A percentile compares a stretch with the other conserved stretches of the same genome.
phyloP scores from a whole-genome alignment of 306 rosid genomes.

The Quercus bicolor region DNA sequence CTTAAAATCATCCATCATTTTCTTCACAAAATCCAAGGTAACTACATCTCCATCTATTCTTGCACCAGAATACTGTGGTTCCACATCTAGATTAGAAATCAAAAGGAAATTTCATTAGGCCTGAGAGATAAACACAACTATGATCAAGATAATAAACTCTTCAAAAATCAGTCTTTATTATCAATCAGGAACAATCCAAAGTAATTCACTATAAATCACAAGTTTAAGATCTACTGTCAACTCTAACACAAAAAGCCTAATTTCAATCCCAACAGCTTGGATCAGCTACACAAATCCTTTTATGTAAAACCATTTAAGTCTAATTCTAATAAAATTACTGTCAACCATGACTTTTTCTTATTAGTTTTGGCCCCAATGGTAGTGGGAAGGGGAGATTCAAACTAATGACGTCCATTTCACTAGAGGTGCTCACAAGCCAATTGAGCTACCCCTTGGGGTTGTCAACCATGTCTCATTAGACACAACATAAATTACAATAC shows the following conservation, averaged over 20 bases:
- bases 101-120: constrained; percentile 23
- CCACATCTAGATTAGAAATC: constrained; percentile 71
- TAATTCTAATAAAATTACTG: neutral
- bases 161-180: neutral
- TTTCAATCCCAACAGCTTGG: neutral
- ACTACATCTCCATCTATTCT: constrained; percentile 90
- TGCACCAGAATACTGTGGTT: constrained; percentile 88
- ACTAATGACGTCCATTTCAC: too few species aligned
- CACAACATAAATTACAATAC: neutral
- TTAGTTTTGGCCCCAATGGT: too few species aligned
- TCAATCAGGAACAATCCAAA: neutral
- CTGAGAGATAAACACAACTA: constrained; percentile 19
- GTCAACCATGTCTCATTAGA: neutral
- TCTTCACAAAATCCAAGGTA: constrained; percentile 87
- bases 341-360: neutral
- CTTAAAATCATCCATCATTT: constrained; percentile 97
- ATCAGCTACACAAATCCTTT: neutral
- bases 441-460: too few species aligned
- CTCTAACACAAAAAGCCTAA: neutral
- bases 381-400: too few species aligned
- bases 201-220: constrained; percentile 1
- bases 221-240: neutral
- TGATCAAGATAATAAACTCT: neutral
- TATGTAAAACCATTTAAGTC: neutral
- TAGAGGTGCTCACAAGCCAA: too few species aligned